Evolutionary conservation across 805 yeast genomes (phyloP).

Genomic region (Teunomyces cretensis): DNA sequence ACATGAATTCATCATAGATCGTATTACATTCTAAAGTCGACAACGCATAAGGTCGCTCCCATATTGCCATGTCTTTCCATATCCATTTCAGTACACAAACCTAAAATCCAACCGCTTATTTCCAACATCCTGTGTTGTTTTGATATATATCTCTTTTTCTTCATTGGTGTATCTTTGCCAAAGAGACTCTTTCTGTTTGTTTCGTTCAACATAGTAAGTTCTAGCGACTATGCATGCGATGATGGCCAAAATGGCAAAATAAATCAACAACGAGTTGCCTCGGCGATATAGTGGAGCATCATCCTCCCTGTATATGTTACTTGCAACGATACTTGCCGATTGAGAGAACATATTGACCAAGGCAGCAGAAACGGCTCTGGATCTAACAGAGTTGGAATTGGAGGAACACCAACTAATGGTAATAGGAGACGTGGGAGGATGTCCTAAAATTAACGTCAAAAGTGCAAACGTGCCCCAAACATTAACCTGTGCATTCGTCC

Average conservation of each 20-base stretch:
- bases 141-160: constrained; percentile 50
- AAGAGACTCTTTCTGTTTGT: constrained; percentile 39
- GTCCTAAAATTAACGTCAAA: constrained; percentile 38
- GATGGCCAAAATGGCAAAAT: constrained; percentile 31
- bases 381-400: constrained; percentile 61
- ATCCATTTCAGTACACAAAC: constrained; percentile 23
- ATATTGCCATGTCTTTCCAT: too few relatives aligned
- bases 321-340: constrained; percentile 51
- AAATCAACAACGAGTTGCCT: constrained; percentile 51
- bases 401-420: constrained; percentile 61
- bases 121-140: constrained; percentile 52
- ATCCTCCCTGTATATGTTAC: constrained; percentile 54
- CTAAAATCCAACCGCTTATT: constrained; percentile 55
- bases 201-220: constrained; percentile 40
- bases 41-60: too few relatives aligned
- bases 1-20: too few relatives aligned
- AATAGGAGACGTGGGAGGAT: constrained; percentile 53
- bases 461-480: constrained; percentile 45
- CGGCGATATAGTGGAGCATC: constrained; percentile 61
- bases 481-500: constrained; percentile 39
- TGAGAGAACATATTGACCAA: constrained; percentile 66
- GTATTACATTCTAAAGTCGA: too few relatives aligned
- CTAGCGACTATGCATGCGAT: constrained; percentile 29
- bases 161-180: constrained; percentile 55
- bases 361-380: constrained; percentile 67